Percentiles rank a stretch among this genome's conserved stretches.
These are phyloP conservation scores for Rubia occidens DNA, from an alignment of 305 asterid genomes.

Conservation along the genomic window DNA sequence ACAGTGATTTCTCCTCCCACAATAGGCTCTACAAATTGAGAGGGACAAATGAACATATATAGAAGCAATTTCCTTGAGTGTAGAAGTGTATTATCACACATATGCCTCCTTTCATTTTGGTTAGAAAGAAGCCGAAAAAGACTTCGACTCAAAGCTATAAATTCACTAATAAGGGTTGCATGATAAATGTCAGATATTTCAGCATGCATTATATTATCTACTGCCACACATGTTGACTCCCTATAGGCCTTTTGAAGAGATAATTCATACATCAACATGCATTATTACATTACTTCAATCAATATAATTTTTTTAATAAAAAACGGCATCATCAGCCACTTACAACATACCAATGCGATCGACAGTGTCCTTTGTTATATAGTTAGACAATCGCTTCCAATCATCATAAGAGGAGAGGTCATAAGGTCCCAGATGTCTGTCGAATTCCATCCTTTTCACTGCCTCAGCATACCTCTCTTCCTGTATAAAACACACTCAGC, in stretches of 20 bases:
- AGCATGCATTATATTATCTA: neutral
- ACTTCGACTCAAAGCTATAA: neutral
- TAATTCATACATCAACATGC: neutral
- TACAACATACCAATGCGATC: slow-evolving; percentile 54
- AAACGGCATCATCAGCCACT: neutral
- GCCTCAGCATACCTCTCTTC: slow-evolving; percentile 65
- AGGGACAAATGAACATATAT: slow-evolving; percentile 12
- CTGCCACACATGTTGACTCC: neutral
- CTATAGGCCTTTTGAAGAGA: neutral
- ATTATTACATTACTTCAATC: neutral
- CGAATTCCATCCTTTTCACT: slow-evolving; percentile 78
- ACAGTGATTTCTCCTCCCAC: slow-evolving; percentile 80
- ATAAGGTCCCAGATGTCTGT: slow-evolving; percentile 78
- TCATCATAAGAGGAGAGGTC: slow-evolving; percentile 50
- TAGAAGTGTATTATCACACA: neutral
- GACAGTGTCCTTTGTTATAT: slow-evolving; percentile 52
- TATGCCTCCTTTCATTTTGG: neutral
- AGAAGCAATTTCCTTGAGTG: neutral
- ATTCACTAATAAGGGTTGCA: neutral
- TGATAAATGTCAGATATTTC: neutral
- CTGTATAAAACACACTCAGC: slow-evolving; percentile 26
- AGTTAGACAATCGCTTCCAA: slow-evolving; percentile 77
- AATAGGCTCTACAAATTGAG: slow-evolving; percentile 53
- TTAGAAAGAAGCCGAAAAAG: neutral
- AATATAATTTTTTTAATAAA: neutral